Evolutionary conservation across 768 basidiomycete genomes (phyloP).

Genomic region (Rhodosporidiobolus sp.): DNA sequence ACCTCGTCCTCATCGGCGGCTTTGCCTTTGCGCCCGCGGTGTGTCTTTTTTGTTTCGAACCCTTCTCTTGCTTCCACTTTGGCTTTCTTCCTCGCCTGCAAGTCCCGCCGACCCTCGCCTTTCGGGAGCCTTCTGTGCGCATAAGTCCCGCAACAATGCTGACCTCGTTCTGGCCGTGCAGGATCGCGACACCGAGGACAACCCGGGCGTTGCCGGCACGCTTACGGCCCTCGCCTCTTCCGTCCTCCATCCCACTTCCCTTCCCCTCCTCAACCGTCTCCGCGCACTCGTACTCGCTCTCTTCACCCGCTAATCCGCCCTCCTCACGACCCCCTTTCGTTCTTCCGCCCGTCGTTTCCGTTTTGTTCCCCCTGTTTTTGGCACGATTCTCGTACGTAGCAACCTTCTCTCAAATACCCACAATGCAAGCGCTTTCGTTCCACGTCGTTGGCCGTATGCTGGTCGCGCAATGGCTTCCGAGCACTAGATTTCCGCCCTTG

Average conservation of each 20-base stretch:
- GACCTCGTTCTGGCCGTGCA: neutral
- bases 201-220: slow-evolving; percentile 14
- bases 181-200: slow-evolving; percentile 29
- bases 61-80: neutral
- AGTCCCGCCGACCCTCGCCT: neutral
- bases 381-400: no score
- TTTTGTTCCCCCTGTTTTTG: neutral
- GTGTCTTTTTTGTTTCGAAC: neutral
- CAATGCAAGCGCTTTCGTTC: no score
- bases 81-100: neutral
- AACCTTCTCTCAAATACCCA: no score
- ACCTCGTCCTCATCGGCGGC: slow-evolving; percentile 82
- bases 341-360: no score
- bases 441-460: no score
- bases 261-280: neutral
- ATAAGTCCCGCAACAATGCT: neutral
- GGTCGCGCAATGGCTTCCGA: no score
- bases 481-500: no score
- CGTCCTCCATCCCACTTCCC: neutral
- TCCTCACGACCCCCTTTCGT: no score
- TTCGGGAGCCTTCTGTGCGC: neutral
- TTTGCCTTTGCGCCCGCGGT: slow-evolving; percentile 54
- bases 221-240: neutral
- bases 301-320: slow-evolving; percentile 20
- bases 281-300: slow-evolving; percentile 9